Evolutionary conservation across 2,329 filamentous ascomycete genomes (phyloP).

Genomic region (Ceratocystis diversiconidia): DNA sequence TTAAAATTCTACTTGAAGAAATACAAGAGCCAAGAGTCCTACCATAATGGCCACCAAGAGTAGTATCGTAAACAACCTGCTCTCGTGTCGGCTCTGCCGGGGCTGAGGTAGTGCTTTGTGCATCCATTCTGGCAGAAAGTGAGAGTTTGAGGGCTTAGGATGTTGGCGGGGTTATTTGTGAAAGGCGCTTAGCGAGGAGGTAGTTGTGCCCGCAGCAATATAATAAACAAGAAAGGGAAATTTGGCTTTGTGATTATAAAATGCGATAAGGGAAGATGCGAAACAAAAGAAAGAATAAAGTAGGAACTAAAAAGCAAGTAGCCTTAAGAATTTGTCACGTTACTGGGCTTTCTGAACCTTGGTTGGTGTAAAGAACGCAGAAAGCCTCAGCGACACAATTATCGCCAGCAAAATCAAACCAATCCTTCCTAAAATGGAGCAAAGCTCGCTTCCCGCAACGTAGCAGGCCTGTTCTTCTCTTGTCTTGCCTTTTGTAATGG

Average conservation of each 20-base stretch:
- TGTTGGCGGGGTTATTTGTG: not conserved
- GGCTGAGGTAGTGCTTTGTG: not conserved
- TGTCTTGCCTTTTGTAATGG: not conserved
- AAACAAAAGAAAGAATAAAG: not conserved
- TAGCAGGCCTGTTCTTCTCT: not conserved
- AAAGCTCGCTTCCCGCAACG: not conserved
- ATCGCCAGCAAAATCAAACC: not conserved
- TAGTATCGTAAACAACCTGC: constrained; percentile 56
- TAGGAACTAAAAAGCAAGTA: not conserved
- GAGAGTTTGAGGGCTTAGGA: not conserved
- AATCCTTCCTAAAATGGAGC: not conserved
- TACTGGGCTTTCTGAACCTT: too few species aligned
- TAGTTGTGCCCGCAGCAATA: not conserved
- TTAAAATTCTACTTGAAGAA: not conserved
- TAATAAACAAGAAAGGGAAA: not conserved
- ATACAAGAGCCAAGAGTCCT: constrained; percentile 17
- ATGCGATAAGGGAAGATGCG: not conserved
- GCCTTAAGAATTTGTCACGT: too few species aligned
- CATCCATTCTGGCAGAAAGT: not conserved
- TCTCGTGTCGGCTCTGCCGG: constrained; percentile 40
- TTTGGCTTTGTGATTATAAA: not conserved
- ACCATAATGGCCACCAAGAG: constrained; percentile 68
- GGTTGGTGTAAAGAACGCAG: not conserved
- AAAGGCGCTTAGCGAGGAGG: not conserved
- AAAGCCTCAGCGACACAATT: not conserved